phyloP scores from a whole-genome alignment of 306 rosid species.

The Datisca glomerata region DNA sequence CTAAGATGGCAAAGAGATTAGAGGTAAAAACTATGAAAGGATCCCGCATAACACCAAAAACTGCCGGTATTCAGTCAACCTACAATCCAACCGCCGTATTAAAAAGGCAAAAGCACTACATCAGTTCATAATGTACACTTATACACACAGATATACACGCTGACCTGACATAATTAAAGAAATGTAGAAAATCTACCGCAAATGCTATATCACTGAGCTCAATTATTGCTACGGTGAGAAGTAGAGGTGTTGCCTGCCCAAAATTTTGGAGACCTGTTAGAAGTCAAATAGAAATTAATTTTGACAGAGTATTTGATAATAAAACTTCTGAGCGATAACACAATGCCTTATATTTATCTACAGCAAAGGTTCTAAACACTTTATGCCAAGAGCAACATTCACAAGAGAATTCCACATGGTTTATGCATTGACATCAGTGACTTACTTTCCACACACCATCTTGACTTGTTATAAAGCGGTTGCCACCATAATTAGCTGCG shows the following conservation, averaged over 20 bases:
- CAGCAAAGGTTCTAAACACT: conserved; percentile 5
- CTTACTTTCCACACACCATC: conserved; percentile 79
- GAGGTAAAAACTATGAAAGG: conserved; percentile 83
- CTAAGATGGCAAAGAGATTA: conserved; percentile 81
- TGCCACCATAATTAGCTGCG: conserved; percentile 70
- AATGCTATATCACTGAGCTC: conserved; percentile 98
- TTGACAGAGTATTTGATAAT: conserved; percentile 17
- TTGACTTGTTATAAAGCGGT: conserved; percentile 64
- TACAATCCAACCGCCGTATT: too few species aligned
- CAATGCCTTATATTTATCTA: conserved; percentile 12
- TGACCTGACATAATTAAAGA: conserved; percentile 12
- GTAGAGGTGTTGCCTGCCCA: conserved; percentile 99
- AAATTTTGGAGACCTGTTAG: conserved; percentile 98
- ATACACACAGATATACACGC: conserved; percentile 1
- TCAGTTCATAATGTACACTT: conserved; percentile 20
- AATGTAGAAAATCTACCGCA: conserved; percentile 50
- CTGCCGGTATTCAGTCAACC: conserved; percentile 99
- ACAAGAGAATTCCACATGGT: conserved; percentile 11
- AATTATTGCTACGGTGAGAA: conserved; percentile 83
- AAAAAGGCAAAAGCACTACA: conserved; percentile 5
- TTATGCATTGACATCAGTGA: conserved; percentile 15
- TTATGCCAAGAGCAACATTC: not conserved
- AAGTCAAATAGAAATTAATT: conserved; percentile 54
- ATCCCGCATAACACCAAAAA: conserved; percentile 88
- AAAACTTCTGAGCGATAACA: conserved; percentile 10